A percentile compares a stretch with the other conserved stretches of the same genome.
Conservation (phyloP, 129 eudicot genomes). For the Lactuca sativa region DNA sequence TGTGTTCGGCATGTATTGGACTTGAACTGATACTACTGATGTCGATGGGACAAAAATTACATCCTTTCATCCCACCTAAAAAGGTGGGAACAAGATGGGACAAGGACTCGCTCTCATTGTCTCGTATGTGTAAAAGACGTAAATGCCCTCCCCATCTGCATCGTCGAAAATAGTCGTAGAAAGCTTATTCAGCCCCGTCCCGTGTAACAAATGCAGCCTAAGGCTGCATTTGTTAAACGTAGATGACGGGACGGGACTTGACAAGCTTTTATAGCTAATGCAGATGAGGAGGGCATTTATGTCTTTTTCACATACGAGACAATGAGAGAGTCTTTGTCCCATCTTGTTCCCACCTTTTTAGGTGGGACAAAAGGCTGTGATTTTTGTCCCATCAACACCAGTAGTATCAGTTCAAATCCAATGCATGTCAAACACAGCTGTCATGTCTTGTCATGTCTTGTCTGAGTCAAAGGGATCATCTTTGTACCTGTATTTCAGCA, state of each 20-base stretch:
- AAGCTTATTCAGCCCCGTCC: neutral
- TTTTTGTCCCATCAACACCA: neutral
- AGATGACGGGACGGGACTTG: no score
- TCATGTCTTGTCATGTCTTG: neutral
- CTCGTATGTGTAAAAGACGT: neutral
- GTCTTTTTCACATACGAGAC: neutral
- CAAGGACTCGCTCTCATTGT: neutral
- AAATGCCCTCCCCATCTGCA: neutral
- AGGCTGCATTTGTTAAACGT: no score
- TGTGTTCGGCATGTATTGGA: neutral
- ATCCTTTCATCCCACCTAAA: neutral
- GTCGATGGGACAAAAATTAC: neutral
- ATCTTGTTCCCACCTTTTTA: neutral
- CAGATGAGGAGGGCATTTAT: neutral
- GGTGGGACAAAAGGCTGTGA: neutral
- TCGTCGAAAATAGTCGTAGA: neutral
- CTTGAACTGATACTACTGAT: neutral
- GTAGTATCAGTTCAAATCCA: neutral
- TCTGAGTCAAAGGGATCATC: neutral
- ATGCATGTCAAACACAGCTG: neutral
- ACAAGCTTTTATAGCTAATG: neutral
- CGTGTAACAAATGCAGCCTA: no score
- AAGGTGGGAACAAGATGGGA: neutral
- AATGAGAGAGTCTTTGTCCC: neutral
- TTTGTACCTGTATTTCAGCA: constrained; percentile 75